phyloP scores from a whole-genome alignment of 306 rosid genomes.

The Cucumis sativus region DNA sequence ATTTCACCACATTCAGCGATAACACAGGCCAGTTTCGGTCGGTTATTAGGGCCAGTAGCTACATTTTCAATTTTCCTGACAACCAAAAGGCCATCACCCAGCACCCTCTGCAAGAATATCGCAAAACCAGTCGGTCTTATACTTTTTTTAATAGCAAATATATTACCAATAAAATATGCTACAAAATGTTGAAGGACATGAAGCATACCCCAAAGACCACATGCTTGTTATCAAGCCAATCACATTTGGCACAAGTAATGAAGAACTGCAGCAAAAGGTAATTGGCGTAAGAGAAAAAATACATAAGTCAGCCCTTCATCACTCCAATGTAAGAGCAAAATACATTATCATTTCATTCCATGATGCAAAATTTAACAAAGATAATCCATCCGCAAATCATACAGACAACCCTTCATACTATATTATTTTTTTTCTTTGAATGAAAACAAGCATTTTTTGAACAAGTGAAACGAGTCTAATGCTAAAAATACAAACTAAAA shows the following conservation, averaged over 20 bases:
- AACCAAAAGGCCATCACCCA: conserved; percentile 96
- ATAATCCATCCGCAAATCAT: neutral
- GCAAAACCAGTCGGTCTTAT: neutral
- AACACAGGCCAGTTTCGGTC: conserved; percentile 74
- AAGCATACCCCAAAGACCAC: conserved; percentile 92
- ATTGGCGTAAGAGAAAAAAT: neutral
- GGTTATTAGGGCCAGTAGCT: conserved; percentile 84
- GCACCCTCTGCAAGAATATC: conserved; percentile 61
- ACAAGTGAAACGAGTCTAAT: too few relatives aligned
- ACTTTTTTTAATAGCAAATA: neutral
- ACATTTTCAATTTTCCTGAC: conserved; percentile 96
- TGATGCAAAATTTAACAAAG: neutral
- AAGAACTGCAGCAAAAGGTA: conserved; percentile 52
- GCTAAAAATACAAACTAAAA: too few relatives aligned
- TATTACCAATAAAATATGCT: neutral
- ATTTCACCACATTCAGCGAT: conserved; percentile 95
- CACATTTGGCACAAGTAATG: conserved; percentile 84
- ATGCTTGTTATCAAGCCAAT: conserved; percentile 98
- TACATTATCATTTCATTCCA: neutral
- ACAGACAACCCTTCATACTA: neutral
- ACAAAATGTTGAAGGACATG: conserved; percentile 7
- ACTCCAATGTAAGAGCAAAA: neutral
- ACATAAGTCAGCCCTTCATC: neutral
- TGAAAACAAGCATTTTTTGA: too few relatives aligned
- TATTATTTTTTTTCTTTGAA: too few relatives aligned